These are phyloP conservation scores for Rosa hybrid DNA, from an alignment of 331 rosid species.

Conservation along the genomic window DNA sequence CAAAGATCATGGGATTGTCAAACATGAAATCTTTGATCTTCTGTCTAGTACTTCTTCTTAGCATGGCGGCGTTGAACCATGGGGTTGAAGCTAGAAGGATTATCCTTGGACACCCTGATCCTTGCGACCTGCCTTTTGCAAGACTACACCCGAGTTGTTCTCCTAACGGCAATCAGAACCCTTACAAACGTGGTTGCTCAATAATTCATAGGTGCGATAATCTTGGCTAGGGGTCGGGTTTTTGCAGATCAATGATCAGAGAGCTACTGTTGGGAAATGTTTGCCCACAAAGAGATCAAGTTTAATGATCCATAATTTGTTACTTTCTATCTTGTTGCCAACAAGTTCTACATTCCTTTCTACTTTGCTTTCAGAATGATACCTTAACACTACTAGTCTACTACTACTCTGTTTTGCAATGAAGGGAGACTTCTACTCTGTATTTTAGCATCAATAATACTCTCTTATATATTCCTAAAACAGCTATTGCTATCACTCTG, in stretches of 20 bases:
- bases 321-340: too few relatives aligned
- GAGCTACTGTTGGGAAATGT: background rate
- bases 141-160: background rate
- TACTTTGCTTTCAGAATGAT: too few relatives aligned
- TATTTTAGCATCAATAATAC: too few relatives aligned
- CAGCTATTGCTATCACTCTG: too few relatives aligned
- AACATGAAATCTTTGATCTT: background rate
- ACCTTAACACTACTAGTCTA: too few relatives aligned
- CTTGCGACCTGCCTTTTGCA: background rate
- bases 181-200: constrained; percentile 4
- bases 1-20: background rate
- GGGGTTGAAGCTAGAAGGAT: background rate
- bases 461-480: too few relatives aligned
- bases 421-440: too few relatives aligned
- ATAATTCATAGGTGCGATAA: background rate
- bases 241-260: background rate
- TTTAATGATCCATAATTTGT: too few relatives aligned
- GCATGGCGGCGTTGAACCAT: background rate
- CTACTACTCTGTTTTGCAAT: too few relatives aligned
- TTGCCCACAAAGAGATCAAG: background rate
- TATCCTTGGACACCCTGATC: background rate
- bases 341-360: too few relatives aligned
- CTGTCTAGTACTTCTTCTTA: background rate
- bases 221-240: background rate
- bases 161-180: background rate